Evolutionary conservation across 164 flowering plant genomes (phyloP).

Genomic region (Nymphaea colorata): DNA sequence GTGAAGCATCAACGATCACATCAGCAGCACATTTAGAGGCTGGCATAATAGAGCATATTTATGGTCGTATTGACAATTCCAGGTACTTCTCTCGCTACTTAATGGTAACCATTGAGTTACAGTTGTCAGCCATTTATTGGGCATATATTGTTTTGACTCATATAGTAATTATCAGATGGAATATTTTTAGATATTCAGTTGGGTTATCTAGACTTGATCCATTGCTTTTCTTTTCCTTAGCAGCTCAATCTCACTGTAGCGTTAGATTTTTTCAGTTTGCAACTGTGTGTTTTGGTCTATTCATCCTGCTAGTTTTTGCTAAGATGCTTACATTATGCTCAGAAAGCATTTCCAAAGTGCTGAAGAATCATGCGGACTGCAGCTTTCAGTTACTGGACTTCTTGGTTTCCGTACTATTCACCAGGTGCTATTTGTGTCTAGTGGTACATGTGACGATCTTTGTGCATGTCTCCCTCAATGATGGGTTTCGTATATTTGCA

Average conservation of each 20-base stretch:
- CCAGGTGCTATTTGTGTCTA: constrained; percentile 39
- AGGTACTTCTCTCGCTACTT: not conserved
- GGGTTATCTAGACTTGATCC: too few relatives aligned
- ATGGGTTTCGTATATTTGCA: too few relatives aligned
- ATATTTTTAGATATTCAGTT: too few relatives aligned
- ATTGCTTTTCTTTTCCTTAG: too few relatives aligned
- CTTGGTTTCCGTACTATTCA: constrained; percentile 77
- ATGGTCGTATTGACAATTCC: constrained; percentile 62
- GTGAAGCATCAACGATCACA: constrained; percentile 37
- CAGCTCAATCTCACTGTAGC: too few relatives aligned
- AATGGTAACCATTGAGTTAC: too few relatives aligned
- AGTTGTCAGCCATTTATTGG: too few relatives aligned
- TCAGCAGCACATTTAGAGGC: constrained; percentile 64
- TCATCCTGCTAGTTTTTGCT: too few relatives aligned
- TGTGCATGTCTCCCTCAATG: not conserved
- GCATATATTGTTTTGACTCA: too few relatives aligned
- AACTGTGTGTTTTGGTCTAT: too few relatives aligned
- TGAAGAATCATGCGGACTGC: constrained; percentile 46
- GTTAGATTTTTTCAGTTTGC: too few relatives aligned
- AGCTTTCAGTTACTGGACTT: constrained; percentile 65
- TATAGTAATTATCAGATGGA: too few relatives aligned
- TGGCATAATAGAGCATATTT: constrained; percentile 53
- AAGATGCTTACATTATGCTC: constrained; percentile 2
- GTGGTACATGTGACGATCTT: not conserved
- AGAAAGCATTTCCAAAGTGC: constrained; percentile 53